These are phyloP conservation scores for Populus euphratica DNA, from an alignment of 345 rosid species.

Conservation along the genomic window DNA sequence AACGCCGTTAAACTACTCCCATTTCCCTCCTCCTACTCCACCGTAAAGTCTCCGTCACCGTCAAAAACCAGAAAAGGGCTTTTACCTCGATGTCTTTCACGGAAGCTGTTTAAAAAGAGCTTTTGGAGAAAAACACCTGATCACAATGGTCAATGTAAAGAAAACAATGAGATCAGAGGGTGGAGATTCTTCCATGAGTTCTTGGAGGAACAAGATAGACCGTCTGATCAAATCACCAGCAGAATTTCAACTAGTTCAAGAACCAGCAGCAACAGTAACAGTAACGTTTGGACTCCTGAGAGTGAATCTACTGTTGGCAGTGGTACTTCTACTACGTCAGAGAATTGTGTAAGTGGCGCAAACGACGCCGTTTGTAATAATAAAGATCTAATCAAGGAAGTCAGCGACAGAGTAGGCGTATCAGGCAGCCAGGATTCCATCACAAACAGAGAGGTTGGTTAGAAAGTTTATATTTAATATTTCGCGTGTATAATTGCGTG, in stretches of 20 bases:
- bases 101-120: conserved; percentile 42
- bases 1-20: conserved; percentile 61
- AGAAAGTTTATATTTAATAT: conserved; percentile 2
- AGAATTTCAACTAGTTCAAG: conserved; percentile 25
- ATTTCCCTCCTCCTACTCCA: conserved; percentile 38
- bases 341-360: conserved; percentile 5
- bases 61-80: conserved; percentile 8
- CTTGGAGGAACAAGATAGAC: conserved; percentile 38
- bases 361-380: conserved; percentile 36
- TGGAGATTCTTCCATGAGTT: conserved; percentile 48
- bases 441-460: conserved; percentile 45
- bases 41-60: conserved; percentile 30
- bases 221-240: conserved; percentile 27
- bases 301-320: conserved; percentile 45
- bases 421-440: conserved; percentile 46
- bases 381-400: conserved; percentile 15
- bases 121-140: conserved; percentile 45
- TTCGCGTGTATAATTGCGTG: conserved; percentile 10
- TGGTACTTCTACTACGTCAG: conserved; percentile 22
- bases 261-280: conserved; percentile 16
- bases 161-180: conserved; percentile 34
- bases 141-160: neutral
- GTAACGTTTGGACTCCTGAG: conserved; percentile 36
- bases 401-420: conserved; percentile 34
- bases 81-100: conserved; percentile 45